phyloP scores from a whole-genome alignment of 2,329 filamentous ascomycete genomes.

The Botrytis fragariae region DNA sequence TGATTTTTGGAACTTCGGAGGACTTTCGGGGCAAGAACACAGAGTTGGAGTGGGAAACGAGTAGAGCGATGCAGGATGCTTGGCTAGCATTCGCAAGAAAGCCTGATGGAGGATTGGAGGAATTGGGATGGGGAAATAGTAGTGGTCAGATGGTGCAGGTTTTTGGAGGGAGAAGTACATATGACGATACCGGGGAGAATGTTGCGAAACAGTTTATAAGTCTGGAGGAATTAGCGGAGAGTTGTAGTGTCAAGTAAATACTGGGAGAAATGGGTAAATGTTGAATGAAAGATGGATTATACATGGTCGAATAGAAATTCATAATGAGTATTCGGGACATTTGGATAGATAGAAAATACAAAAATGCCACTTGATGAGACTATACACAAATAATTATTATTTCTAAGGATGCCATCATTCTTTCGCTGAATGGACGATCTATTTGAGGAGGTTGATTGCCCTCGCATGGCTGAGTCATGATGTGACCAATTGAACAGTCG shows the following conservation, averaged over 20 bases:
- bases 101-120: not conserved
- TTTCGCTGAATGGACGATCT: no score
- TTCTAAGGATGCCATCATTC: no score
- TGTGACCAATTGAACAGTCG: no score
- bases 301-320: not conserved
- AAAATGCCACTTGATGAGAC: no score
- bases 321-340: not conserved
- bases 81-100: not conserved
- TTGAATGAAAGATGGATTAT: not conserved
- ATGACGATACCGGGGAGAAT: not conserved
- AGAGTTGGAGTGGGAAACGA: not conserved
- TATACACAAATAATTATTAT: no score
- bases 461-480: not conserved
- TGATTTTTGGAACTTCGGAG: not conserved
- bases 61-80: not conserved
- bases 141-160: not conserved
- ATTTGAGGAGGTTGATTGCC: not conserved
- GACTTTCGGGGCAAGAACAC: not conserved
- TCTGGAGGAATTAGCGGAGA: not conserved
- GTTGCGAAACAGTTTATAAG: not conserved
- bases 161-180: not conserved
- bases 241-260: not conserved
- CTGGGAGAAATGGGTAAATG: no score
- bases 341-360: rapidly evolving
- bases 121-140: not conserved